phyloP scores from a whole-genome alignment of 2,329 filamentous ascomycete genomes.

The Apiospora saccharicola region DNA sequence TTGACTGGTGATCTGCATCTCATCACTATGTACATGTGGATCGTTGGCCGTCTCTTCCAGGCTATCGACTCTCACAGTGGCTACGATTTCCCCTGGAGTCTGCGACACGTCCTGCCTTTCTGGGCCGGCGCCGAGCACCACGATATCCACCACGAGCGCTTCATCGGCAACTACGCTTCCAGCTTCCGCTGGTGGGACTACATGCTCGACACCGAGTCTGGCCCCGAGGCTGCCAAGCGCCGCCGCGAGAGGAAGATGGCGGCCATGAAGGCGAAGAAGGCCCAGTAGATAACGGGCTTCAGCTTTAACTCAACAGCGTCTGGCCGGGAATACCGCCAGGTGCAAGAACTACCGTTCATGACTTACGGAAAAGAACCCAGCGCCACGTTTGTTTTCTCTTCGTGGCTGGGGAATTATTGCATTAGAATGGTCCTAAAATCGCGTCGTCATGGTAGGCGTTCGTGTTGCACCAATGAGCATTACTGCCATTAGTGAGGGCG shows the following conservation, averaged over 20 bases:
- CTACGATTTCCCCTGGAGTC: constrained; percentile 97
- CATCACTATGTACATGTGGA: constrained; percentile 98
- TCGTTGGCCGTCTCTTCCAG: constrained; percentile 90
- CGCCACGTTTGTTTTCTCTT: not conserved
- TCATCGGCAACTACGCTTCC: constrained; percentile 97
- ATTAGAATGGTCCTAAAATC: constrained; percentile 11
- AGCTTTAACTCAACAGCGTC: not conserved
- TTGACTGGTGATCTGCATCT: constrained; percentile 90
- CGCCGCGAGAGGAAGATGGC: constrained; percentile 80
- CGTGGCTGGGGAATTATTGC: not conserved
- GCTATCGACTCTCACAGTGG: constrained; percentile 97
- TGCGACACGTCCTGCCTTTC: constrained; percentile 95
- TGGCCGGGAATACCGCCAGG: not conserved
- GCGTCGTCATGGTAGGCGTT: not conserved
- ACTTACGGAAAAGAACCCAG: constrained; percentile 12
- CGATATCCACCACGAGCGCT: constrained; percentile 96
- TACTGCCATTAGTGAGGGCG: constrained; percentile 2
- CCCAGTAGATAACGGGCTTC: constrained; percentile 56
- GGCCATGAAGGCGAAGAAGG: constrained; percentile 72
- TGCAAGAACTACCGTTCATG: not conserved
- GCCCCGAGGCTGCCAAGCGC: constrained; percentile 83
- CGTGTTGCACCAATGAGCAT: constrained; percentile 6
- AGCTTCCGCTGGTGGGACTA: constrained; percentile 99
- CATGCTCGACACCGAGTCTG: constrained; percentile 90
- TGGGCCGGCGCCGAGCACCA: constrained; percentile 98